Base-by-base conservation (phyloP, 1,284 basidiomycete species). In the Puccinia triticina region DNA sequence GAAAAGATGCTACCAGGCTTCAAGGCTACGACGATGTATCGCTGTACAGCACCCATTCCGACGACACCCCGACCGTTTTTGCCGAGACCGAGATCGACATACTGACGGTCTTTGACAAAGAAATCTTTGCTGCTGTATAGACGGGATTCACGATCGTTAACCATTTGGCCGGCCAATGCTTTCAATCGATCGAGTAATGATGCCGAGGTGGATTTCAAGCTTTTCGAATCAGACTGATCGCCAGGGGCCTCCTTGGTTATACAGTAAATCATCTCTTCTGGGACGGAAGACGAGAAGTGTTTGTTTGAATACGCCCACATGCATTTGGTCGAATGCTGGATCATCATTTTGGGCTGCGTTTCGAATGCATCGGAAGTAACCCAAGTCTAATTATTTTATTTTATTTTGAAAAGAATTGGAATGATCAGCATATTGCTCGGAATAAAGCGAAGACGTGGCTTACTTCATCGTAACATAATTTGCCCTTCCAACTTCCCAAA, bases 21-120 rank as follows among this genome's bases (percentile, higher is more conserved):
- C 84, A 96, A 85, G 0, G 95, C 95, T 1, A 93, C 94, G 7
- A 97, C 92, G 18, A 94, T 92, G 85, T 93, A 98, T 86, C 95
- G 94, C 87, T 91, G 92, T 8, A 96, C 93, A 76, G 95, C 93
- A 0, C 95, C 95, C 82, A 97, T 91, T 0, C 94, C 95, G 1
- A 93, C 89, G 23, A 98, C 91, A 0, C 95, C 95, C 32, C 90
- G 91, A 0, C 94, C 93, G 83, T 92, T 91, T 88, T 92, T 94
- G 4, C 92, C 93, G 0, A 95, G 93, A 11, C 89, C 89, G 3
- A 97, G 89, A 85, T 95, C 93, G 85, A 96, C 93, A 69, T 92
- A 89, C 50, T 89, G 89, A 69, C 87, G 89, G 1, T 91, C 90
- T 0, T 87, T 85, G 12, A 89, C 85, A 89, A 96, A 97, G 87